phyloP scores from a whole-genome alignment of 1,284 basidiomycete species.

The Melanopsichium pennsylvanicum region DNA sequence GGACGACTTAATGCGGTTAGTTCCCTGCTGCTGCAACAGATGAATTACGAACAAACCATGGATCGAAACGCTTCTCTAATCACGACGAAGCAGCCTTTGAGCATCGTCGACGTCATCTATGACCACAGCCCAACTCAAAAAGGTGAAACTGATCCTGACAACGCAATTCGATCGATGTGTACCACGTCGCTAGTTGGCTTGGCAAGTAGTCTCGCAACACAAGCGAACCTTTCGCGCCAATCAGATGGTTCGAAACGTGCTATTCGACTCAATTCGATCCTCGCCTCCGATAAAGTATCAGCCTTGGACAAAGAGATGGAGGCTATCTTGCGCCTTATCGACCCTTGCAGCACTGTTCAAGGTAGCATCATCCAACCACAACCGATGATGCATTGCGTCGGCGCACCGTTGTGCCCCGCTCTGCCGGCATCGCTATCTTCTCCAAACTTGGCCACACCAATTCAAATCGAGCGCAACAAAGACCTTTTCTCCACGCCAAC shows the following conservation, averaged over 20 bases:
- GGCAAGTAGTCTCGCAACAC: background rate
- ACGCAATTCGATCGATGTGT: background rate
- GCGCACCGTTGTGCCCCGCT: conserved; percentile 6
- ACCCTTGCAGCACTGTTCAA: conserved; percentile 12
- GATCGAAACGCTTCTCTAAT: background rate
- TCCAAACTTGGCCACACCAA: background rate
- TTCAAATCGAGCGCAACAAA: no score
- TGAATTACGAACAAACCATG: background rate
- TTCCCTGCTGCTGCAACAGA: background rate
- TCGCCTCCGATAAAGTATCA: background rate
- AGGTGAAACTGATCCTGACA: background rate
- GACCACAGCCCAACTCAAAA: background rate
- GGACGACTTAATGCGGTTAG: conserved; percentile 8
- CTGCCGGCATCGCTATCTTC: background rate
- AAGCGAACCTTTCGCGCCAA: background rate
- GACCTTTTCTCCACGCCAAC: background rate
- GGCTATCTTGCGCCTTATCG: conserved; percentile 5
- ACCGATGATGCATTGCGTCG: background rate
- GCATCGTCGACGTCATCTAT: conserved; percentile 12
- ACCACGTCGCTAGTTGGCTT: conserved; percentile 6
- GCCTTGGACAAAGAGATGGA: background rate
- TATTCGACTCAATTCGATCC: conserved; percentile 3
- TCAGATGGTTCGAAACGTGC: background rate
- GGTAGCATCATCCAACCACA: background rate
- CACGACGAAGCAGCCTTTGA: background rate